Evolutionary conservation across 306 rosid genomes (phyloP), one percentile per base, ranked within the genome.

Genomic region (Hippophae tibetana): DNA sequence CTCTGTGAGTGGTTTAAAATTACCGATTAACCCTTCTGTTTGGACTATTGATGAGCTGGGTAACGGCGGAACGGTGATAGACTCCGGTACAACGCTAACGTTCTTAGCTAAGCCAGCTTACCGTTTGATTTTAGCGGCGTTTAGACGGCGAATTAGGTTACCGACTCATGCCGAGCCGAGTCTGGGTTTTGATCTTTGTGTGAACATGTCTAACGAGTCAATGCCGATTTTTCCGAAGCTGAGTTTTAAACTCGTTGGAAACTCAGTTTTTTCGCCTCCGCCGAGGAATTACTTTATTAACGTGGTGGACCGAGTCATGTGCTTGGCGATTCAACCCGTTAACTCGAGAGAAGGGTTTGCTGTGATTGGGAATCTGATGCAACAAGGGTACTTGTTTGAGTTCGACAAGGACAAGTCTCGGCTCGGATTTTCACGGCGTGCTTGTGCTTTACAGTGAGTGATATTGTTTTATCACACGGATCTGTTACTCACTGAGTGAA

Each of bases 311-410:
- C 58, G 71, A 58, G 81, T 84, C 5, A 43, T 54, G 74, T 88
- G 96, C 23, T 13, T 88, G 65, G 87, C 96, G 66, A 69, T 84
- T 52, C 93, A 69, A 56, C 81, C 96, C 52, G 82, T 74, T 9
- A 74, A 63, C 18, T 42, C 71, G 55, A 82, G 61, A 14, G 66
- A 74, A 1, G 95, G 89, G 12, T 78, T 76, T 65, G 82, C 89
- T 6, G 93, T 88, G 52, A 67, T 87, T 0, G 96, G 96, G 78
- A 87, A 84, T 78, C 81, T 87, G 27, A 74, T 88, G 87, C 96
- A 88, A 54, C 96, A 88, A 62, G 96, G 96, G 6, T 88, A 72
- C 57, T 67, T 88, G 86, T 68, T 84, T 49, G 89, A 82, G 69
- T 88, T 80, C 31, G 96, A 88, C 10, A 74, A 63, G 41, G 89